Conservation (phyloP, 2,329 filamentous ascomycete species). For the Berkeleyomyces rouxiae region DNA sequence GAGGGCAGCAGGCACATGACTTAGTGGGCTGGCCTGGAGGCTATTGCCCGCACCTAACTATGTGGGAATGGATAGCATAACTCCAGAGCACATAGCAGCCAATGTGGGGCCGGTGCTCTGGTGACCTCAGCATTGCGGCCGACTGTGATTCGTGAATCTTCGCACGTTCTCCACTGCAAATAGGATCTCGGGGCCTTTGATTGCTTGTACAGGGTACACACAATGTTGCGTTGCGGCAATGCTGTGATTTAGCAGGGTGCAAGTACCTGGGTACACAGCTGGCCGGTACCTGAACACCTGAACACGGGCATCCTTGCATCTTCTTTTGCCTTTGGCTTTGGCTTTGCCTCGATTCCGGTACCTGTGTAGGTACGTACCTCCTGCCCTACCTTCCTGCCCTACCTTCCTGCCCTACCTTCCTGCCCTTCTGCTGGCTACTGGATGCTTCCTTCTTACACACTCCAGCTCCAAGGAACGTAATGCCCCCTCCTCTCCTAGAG, state of each 20-base stretch:
- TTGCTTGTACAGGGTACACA: not conserved
- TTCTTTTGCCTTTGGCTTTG: no score
- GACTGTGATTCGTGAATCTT: not conserved
- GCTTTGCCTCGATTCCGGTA: not conserved
- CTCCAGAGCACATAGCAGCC: not conserved
- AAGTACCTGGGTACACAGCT: not conserved
- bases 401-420: not conserved
- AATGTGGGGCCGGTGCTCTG: not conserved
- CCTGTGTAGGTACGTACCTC: not conserved
- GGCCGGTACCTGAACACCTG: no score
- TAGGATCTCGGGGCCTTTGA: not conserved
- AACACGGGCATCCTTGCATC: no score
- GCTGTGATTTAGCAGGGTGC: not conserved
- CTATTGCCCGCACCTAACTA: no score
- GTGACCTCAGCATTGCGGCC: not conserved
- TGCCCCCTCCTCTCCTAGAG: no score
- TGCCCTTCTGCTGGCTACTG: not conserved
- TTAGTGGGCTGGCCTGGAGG: not conserved
- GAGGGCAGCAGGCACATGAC: not conserved
- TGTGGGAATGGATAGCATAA: not conserved
- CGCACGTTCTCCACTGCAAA: not conserved
- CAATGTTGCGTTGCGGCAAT: not conserved
- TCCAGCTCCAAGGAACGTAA: no score
- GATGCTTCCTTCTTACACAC: not conserved
- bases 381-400: not conserved